Evolutionary conservation across 163 green algal genomes (phyloP).

Genomic region (Prototheca wickerhamii): DNA sequence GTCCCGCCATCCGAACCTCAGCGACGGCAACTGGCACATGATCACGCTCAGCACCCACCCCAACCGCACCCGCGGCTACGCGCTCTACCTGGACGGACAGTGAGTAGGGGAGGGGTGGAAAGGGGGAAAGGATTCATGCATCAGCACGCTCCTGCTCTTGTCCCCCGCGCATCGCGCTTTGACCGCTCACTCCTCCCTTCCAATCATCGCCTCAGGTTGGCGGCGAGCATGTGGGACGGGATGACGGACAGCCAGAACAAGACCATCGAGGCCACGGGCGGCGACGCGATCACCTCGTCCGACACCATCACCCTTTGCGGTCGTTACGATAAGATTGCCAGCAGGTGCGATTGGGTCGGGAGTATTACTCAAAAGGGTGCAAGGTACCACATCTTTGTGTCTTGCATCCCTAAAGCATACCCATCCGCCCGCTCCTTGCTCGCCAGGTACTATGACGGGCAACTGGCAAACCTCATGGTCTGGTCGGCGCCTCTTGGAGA

Average conservation of each 20-base stretch:
- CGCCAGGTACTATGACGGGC: constrained; percentile 33
- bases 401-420: not conserved
- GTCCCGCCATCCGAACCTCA: constrained; percentile 6
- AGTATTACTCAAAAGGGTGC: not conserved
- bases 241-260: not conserved
- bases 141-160: too few species aligned
- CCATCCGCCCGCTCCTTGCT: not conserved
- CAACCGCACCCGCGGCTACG: constrained; percentile 17
- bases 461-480: constrained; percentile 31
- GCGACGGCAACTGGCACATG: constrained; percentile 36
- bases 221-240: constrained; percentile 3
- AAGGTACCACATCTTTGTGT: too few species aligned
- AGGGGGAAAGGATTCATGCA: not conserved
- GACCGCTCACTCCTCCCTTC: too few species aligned
- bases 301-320: constrained; percentile 16
- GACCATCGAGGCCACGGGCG: constrained; percentile 13
- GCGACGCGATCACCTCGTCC: constrained; percentile 14
- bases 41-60: constrained; percentile 22
- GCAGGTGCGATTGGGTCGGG: constrained; percentile 4
- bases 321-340: constrained; percentile 7
- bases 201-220: not conserved
- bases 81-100: constrained; percentile 33
- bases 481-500: constrained; percentile 21
- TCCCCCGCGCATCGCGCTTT: too few species aligned
- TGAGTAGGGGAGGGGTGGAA: not conserved